Base-by-base conservation (phyloP, 2,329 filamentous ascomycete genomes). In the Hypoxylon sp. region DNA sequence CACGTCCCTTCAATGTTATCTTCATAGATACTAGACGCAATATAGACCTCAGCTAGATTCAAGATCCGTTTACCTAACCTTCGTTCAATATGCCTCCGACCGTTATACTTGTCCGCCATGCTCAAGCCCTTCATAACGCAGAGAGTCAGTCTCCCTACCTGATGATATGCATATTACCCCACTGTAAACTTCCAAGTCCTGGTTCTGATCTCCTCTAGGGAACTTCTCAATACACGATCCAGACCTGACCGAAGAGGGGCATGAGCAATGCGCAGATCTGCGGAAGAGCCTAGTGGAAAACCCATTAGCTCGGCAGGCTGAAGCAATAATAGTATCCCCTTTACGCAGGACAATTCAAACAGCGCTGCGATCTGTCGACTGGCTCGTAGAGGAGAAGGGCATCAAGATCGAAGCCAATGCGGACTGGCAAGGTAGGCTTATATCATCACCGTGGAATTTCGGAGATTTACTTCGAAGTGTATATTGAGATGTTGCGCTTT, bases 81-180 rank as follows among this genome's bases (percentile, higher is more conserved):
- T 50, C 85, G 84, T 85, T 89, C 81, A 72, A 37, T 20, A 88
- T 89, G 86, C 76, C 86, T 57, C 86, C 86, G 0, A 87, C 82
- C 0, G 74, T 98, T 66, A 92, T 98, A 73, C 85, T 98, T 76
- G 91, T 98, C 76, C 92, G 95, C 73, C 95, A 98, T 85, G 95
- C 93, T 14, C 93, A 98, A 80, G 87, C 84, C 7, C 75, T 83
- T n/a, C 87, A 89, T 77, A 89, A 89, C 66, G 79, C 81, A 13
- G 75, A 80, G 55, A 78, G 88, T 88, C 82, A 81, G 85, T 85
- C 27, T 14, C 2, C 25, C 58, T 58, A 27, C 25, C 25, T 27
- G 25, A 27, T 27, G 25, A 27, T 27, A 27, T 27, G 50, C 61
- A 54, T n/a, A 22, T 37, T 11, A 17, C 10, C n/a, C 13, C 4